A percentile compares a stretch with the other conserved stretches of the same genome.
phyloP scores from a whole-genome alignment of 768 basidiomycete species.

The Phanerochaete sordida region DNA sequence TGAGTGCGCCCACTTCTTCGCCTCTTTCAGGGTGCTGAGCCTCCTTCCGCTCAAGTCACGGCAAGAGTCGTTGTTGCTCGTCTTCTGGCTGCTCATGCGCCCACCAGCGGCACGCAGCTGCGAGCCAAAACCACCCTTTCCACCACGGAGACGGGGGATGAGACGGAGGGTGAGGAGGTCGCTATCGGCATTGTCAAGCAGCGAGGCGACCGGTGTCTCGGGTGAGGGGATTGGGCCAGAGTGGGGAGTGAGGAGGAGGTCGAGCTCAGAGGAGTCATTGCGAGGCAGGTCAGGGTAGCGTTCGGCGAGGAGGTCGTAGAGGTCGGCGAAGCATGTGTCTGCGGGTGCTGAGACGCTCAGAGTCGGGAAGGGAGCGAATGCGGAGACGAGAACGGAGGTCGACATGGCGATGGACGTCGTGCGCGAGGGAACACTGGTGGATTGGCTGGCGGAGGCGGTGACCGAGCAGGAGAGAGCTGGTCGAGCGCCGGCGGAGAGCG shows the following conservation, averaged over 20 bases:
- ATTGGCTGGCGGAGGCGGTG: neutral
- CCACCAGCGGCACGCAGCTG: constrained; percentile 97
- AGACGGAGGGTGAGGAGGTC: constrained; percentile 65
- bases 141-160: constrained; percentile 74
- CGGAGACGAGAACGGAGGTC: constrained; percentile 51
- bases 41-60: constrained; percentile 87
- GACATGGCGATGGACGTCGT: constrained; percentile 32
- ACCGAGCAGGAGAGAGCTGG: neutral
- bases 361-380: constrained; percentile 60
- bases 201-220: constrained; percentile 33
- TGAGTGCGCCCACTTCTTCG: constrained; percentile 69
- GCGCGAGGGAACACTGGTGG: neutral
- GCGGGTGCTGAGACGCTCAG: constrained; percentile 44
- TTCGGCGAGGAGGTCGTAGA: constrained; percentile 41
- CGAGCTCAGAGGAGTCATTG: constrained; percentile 19
- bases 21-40: constrained; percentile 93
- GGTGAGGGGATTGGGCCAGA: constrained; percentile 29
- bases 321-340: constrained; percentile 35
- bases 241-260: constrained; percentile 40
- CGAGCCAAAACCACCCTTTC: constrained; percentile 97
- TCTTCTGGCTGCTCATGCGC: constrained; percentile 95
- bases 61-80: constrained; percentile 92
- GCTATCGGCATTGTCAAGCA: constrained; percentile 24
- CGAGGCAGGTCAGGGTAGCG: constrained; percentile 47
- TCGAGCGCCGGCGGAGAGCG: neutral